Evolutionary conservation across 116 monocot genomes (phyloP).

Genomic region (Posidonia oceanica): DNA sequence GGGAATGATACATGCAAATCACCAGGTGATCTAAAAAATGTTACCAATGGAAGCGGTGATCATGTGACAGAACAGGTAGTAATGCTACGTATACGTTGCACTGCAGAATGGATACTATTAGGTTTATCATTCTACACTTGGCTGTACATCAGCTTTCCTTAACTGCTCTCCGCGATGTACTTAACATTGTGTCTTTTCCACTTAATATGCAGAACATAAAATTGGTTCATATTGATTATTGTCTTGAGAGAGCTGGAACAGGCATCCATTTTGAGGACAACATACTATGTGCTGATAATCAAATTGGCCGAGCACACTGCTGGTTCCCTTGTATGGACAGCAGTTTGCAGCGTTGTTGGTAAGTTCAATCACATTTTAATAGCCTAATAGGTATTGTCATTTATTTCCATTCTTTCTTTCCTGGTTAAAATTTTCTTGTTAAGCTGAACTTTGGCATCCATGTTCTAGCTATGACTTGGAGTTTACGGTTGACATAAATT

Average conservation of each 20-base stretch:
- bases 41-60: slow-evolving; percentile 43
- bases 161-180: background rate
- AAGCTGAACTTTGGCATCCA: background rate
- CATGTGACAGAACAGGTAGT: slow-evolving; percentile 35
- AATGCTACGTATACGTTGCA: background rate
- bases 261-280: slow-evolving; percentile 61
- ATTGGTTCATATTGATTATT: slow-evolving; percentile 62
- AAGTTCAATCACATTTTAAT: slow-evolving; percentile 13
- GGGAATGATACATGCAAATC: slow-evolving; percentile 23
- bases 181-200: background rate
- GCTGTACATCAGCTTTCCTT: background rate
- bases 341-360: slow-evolving; percentile 56
- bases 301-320: slow-evolving; percentile 71
- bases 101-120: background rate
- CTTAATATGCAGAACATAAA: slow-evolving; percentile 45
- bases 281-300: slow-evolving; percentile 60
- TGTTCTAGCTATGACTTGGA: slow-evolving; percentile 82
- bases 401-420: background rate
- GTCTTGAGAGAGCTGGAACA: slow-evolving; percentile 43
- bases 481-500: slow-evolving; percentile 64
- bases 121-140: background rate
- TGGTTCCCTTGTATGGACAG: slow-evolving; percentile 92
- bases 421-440: background rate
- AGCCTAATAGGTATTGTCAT: background rate
- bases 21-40: slow-evolving; percentile 18